A percentile compares a stretch with the other conserved stretches of the same genome.
phyloP scores from a whole-genome alignment of 1,284 basidiomycete genomes.

The Blastosporella zonata region DNA sequence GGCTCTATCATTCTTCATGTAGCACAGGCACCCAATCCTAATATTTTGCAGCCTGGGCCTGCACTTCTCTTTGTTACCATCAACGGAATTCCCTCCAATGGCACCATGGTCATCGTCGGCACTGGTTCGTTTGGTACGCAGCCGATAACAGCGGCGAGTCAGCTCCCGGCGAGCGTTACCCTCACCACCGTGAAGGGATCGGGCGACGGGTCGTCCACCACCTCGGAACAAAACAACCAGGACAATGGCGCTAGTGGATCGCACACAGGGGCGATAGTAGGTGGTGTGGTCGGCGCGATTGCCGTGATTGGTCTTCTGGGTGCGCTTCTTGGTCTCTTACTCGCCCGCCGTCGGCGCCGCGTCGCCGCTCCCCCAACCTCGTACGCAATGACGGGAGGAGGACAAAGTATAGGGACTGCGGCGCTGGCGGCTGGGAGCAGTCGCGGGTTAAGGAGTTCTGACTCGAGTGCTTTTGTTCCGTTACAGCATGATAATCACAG shows the following conservation, averaged over 20 bases:
- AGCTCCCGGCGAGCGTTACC: conserved; percentile 54
- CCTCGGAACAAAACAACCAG: conserved; percentile 1
- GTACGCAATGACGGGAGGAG: conserved; percentile 27
- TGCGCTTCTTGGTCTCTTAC: conserved; percentile 46
- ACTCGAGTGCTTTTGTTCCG: conserved; percentile 61
- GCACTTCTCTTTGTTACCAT: conserved; percentile 80
- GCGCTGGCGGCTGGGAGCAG: conserved; percentile 10
- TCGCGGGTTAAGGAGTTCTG: conserved; percentile 32
- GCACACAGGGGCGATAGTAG: conserved; percentile 46
- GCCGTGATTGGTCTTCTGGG: conserved; percentile 49
- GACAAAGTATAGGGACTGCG: conserved; percentile 7
- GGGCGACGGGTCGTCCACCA: conserved; percentile 29
- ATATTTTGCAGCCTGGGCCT: conserved; percentile 85
- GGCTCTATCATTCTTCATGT: conserved; percentile 76
- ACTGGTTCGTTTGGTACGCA: conserved; percentile 74
- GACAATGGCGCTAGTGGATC: conserved; percentile 15
- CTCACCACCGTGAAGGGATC: conserved; percentile 50
- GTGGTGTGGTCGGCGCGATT: conserved; percentile 52
- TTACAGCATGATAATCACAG: conserved; percentile 55
- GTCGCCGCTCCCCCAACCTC: conserved; percentile 24
- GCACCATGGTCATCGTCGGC: conserved; percentile 74
- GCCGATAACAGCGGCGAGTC: conserved; percentile 40
- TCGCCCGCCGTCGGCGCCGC: conserved; percentile 45
- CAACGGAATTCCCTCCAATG: conserved; percentile 82
- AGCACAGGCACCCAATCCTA: conserved; percentile 77